Evolutionary conservation across 2,329 filamentous ascomycete species (phyloP), one percentile per base, ranked within the genome.

Genomic region (Cytospora paraplurivora): DNA sequence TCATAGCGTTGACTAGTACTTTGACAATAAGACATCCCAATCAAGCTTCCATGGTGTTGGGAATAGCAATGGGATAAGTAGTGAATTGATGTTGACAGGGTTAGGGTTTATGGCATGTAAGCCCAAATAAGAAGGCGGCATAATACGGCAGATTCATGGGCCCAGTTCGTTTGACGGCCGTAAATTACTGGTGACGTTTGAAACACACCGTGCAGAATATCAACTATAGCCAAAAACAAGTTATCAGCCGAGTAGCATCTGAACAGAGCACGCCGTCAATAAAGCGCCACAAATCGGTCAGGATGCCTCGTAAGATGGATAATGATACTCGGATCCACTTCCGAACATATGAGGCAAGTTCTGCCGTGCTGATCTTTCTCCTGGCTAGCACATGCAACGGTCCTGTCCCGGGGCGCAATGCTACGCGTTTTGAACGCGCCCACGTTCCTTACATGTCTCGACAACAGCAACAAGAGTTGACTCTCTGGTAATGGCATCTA

Each of bases 261-360:
- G 44, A 19, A 47, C 3, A 47, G 12, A 11, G n/a, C n/a, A 47
- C 44, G 44, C 21, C 44, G n/a, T 19, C 44, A 19, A 12, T 47
- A 47, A 11, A 21, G n/a, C 44, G 44, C 12, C n/a, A 10, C 44
- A 47, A 21, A 21, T 7, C n/a, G 11, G 1, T 47, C 44, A 47
- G 44, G 7, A 65, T 65, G 63, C 63, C 63, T 62, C 59, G 63
- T 13, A 65, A 65, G 21, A 44, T 62, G 32, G 63, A 65, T 27
- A 65, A 57, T 34, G 59, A 65, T n/a, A 65, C 63, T 15, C 61
- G 63, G 47, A 35, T 59, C 19, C 59, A 65, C 37, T 65, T 65
- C 19, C 54, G 41, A 21, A 62, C 55, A 21, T 65, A 55, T 19
- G 63, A 65, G 59, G 63, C 62, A 52, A 65, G 63, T 56, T 1